phyloP scores from a whole-genome alignment of 2,329 filamentous ascomycete species.

The Fusarium dimerum region DNA sequence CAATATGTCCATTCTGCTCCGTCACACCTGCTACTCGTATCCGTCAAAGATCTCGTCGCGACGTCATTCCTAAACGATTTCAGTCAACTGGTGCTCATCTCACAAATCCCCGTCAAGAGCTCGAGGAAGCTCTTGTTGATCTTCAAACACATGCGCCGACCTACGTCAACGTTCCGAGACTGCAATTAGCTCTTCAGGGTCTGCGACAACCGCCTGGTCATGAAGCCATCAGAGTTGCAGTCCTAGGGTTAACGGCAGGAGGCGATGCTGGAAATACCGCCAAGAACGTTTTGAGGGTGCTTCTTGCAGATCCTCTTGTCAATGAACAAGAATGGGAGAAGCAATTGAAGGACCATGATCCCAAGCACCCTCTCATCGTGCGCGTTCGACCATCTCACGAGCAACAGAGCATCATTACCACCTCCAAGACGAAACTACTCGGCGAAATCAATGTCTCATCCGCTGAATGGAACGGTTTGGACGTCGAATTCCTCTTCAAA shows the following conservation, averaged over 20 bases:
- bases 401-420: constrained; percentile 29
- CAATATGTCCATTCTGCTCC: constrained; percentile 37
- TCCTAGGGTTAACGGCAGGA: constrained; percentile 50
- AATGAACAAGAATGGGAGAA: constrained; percentile 67
- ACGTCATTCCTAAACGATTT: constrained; percentile 28
- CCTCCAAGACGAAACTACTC: constrained; percentile 43
- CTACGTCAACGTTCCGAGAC: constrained; percentile 66
- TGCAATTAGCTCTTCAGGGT: constrained; percentile 71
- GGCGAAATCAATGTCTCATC: constrained; percentile 65
- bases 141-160: constrained; percentile 62
- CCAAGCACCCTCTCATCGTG: constrained; percentile 62
- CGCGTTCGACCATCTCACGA: constrained; percentile 46
- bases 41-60: constrained; percentile 24
- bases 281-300: constrained; percentile 65
- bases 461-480: constrained; percentile 59
- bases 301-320: constrained; percentile 70
- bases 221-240: constrained; percentile 60
- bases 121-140: constrained; percentile 59
- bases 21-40: constrained; percentile 21
- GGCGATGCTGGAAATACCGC: constrained; percentile 49
- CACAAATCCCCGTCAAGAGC: constrained; percentile 49
- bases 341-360: constrained; percentile 54
- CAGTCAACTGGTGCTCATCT: constrained; percentile 28
- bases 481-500: constrained; percentile 64
- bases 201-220: constrained; percentile 56